Conservation (phyloP, 129 eudicot species). For the Tanacetum coccineum region DNA sequence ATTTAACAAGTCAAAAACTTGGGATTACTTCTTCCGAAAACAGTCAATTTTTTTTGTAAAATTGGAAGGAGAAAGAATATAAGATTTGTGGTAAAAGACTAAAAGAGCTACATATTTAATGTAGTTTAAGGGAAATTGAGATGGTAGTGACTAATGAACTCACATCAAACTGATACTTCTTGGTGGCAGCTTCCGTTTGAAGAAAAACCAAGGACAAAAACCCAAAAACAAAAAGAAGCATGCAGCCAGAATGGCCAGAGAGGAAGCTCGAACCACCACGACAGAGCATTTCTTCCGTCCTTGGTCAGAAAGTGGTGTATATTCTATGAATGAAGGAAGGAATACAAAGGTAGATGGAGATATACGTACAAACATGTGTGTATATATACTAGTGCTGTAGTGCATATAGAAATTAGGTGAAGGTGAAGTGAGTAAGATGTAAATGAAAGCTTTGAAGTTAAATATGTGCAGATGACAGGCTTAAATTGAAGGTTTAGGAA, state of each 20-base stretch:
- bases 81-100: no score
- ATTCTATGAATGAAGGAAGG: background rate
- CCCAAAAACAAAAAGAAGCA: constrained; percentile 13
- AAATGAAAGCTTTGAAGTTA: constrained; percentile 34
- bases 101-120: background rate
- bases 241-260: background rate
- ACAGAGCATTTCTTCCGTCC: constrained; percentile 23
- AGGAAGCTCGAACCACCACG: constrained; percentile 17
- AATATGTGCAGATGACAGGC: constrained; percentile 29
- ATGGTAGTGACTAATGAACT: background rate
- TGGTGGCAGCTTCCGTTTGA: constrained; percentile 38
- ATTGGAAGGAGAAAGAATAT: no score
- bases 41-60: no score
- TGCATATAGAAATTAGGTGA: constrained; percentile 20
- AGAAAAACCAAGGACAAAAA: constrained; percentile 17
- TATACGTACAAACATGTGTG: constrained; percentile 6
- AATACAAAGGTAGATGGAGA: constrained; percentile 17
- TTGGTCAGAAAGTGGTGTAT: background rate
- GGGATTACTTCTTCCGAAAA: no score
- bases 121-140: background rate
- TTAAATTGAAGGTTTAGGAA: constrained; percentile 27
- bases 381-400: constrained; percentile 20
- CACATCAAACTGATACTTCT: constrained; percentile 50
- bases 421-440: constrained; percentile 32
- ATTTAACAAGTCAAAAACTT: background rate